Base-by-base conservation (phyloP, 2,329 filamentous ascomycete species). In the Hypoxylon sp. region DNA sequence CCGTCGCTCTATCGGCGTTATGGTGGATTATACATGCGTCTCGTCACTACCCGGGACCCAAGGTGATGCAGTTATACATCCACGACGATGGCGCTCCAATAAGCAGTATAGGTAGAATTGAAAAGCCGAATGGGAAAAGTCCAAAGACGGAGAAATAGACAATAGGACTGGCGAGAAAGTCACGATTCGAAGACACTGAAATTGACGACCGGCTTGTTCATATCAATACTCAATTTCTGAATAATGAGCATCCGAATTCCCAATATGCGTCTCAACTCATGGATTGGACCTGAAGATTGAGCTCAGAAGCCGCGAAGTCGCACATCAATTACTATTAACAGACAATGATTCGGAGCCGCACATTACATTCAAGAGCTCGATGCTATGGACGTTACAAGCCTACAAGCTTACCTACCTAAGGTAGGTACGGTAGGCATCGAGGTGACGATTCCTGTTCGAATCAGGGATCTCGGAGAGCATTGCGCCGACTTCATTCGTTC, bases 21-120 rank as follows among this genome's bases (percentile, higher is more conserved):
- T 85, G 84, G 84, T 87, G 84, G 84, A 61, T 82, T 4, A 53
- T 82, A 1, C 80, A 85, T 61, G 84, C 81, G 2, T 70, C 73
- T 18, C 74, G 74, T 40, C 79, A 84, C 63, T 87, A 87, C 64
- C 80, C 82, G 0, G 82, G 83, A 0, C 84, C 84, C 2, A 84
- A 83, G 68, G 76, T 86, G 20, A 79, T 82, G 73, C 72, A 73
- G 18, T 60, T 85, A 55, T 84, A 85, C 50, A 78, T 81, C 9
- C 74, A 78, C 55, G 75, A 77, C 8, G 76, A 75, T 55, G 57
- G 33, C 2, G 36, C 45, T 22, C 49, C 61, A n/a, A 30, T 50
- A 24, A 52, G 65, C 4, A 54, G 40, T 14, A 48, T 26, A 11
- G 66, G 52, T n/a, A 24, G 55, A 9, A 28, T 56, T n/a, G 66